Conservation (phyloP, 768 basidiomycete species). For the Daedalea quercina region DNA sequence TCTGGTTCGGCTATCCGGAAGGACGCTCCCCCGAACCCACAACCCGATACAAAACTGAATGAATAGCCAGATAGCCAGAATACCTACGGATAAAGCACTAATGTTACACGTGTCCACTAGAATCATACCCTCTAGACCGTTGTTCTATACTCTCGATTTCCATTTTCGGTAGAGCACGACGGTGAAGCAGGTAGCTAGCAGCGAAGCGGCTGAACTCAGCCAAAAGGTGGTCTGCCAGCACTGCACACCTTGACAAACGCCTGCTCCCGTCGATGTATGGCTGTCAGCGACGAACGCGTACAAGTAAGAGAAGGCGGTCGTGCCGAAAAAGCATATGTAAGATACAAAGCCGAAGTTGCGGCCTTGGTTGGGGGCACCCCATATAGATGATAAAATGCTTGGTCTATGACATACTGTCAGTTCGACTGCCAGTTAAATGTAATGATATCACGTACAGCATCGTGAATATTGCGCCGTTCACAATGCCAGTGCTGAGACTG, state of each 20-base stretch:
- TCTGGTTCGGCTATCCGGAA: constrained; percentile 45
- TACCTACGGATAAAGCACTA: not conserved
- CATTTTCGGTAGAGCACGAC: constrained; percentile 57
- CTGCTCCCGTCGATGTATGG: constrained; percentile 33
- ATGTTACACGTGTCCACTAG: not conserved
- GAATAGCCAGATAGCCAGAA: too few species aligned
- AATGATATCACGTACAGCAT: constrained; percentile 45
- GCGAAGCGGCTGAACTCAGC: constrained; percentile 36
- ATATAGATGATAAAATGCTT: constrained; percentile 61
- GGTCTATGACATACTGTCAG: constrained; percentile 36
- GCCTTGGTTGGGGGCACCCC: constrained; percentile 64
- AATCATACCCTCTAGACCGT: not conserved
- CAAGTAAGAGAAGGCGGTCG: constrained; percentile 70
- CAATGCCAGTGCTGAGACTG: constrained; percentile 60
- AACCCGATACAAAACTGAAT: too few species aligned
- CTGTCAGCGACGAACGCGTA: constrained; percentile 64
- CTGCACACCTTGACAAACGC: constrained; percentile 45
- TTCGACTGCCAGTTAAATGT: not conserved
- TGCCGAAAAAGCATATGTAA: constrained; percentile 72
- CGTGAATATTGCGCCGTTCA: constrained; percentile 68
- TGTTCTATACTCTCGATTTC: constrained; percentile 41
- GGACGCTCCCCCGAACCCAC: constrained; percentile 12
- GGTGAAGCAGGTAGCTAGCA: constrained; percentile 37
- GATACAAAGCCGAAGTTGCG: constrained; percentile 74
- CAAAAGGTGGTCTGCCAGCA: constrained; percentile 71